Evolutionary conservation across 768 basidiomycete species (phyloP).

Genomic region (Boletellus emodensis): DNA sequence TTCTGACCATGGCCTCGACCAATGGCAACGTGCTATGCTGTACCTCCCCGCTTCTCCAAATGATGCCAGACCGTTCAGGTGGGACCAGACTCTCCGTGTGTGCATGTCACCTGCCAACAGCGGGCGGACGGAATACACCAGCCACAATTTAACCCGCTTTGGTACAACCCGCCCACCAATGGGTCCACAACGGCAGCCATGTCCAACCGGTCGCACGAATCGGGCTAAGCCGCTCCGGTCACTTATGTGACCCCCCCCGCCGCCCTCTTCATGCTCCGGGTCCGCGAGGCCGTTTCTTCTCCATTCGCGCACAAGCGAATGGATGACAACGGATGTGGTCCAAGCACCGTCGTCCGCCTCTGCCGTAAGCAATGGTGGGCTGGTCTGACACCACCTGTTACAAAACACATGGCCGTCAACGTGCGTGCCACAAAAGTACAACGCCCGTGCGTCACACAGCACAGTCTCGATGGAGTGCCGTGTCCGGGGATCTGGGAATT

Average conservation of each 20-base stretch:
- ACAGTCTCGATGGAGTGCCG: not conserved
- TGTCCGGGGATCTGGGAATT: constrained; percentile 1
- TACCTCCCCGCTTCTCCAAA: constrained; percentile 62
- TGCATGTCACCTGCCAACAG: not conserved
- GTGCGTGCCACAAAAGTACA: not conserved
- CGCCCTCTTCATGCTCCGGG: constrained; percentile 21
- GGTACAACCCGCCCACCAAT: constrained; percentile 44
- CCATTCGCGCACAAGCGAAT: not conserved
- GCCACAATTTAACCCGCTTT: constrained; percentile 36
- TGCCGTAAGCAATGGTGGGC: constrained; percentile 7
- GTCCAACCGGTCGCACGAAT: not conserved
- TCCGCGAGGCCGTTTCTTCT: constrained; percentile 2
- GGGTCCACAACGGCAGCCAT: not conserved
- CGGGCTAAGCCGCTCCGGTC: constrained; percentile 11
- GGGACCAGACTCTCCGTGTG: constrained; percentile 36
- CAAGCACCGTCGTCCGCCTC: not conserved
- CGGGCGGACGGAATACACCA: not conserved
- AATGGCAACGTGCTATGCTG: constrained; percentile 13
- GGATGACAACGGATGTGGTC: not conserved
- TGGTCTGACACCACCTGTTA: not conserved
- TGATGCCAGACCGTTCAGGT: constrained; percentile 72
- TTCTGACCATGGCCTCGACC: not conserved
- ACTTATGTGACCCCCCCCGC: constrained; percentile 41
- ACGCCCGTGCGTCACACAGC: not conserved
- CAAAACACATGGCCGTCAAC: not conserved